phyloP scores from a whole-genome alignment of 2,329 filamentous ascomycete species.

The Arthrobotrys megalospora region DNA sequence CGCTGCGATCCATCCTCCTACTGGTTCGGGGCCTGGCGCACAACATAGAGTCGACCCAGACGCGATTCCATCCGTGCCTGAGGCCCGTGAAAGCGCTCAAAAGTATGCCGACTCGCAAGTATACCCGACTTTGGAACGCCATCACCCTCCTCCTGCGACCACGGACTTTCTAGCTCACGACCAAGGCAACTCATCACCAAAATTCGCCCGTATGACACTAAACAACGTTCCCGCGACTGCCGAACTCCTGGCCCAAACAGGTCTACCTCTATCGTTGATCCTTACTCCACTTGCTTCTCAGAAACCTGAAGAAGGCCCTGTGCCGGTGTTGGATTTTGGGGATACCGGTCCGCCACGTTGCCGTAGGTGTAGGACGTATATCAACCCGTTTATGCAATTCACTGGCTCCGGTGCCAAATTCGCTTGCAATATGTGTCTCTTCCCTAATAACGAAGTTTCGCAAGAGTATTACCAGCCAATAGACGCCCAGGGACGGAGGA shows the following conservation, averaged over 20 bases:
- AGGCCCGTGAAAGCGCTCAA: constrained; percentile 84
- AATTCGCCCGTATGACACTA: constrained; percentile 89
- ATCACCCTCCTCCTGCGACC: constrained; percentile 88
- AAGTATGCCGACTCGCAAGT: constrained; percentile 88
- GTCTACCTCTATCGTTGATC: constrained; percentile 86
- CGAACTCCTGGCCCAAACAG: constrained; percentile 84
- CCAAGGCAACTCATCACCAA: constrained; percentile 96
- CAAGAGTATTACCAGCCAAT: constrained; percentile 94
- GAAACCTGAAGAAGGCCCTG: constrained; percentile 85
- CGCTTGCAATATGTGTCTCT: constrained; percentile 97
- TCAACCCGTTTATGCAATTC: constrained; percentile 99
- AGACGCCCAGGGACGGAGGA: constrained; percentile 85
- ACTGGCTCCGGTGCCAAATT: constrained; percentile 93
- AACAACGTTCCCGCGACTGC: constrained; percentile 90
- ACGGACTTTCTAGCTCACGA: constrained; percentile 94
- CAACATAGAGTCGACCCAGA: constrained; percentile 86
- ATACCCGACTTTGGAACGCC: constrained; percentile 95
- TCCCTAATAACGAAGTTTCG: constrained; percentile 89
- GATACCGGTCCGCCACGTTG: constrained; percentile 91
- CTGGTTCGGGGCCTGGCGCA: constrained; percentile 73
- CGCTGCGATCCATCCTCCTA: constrained; percentile 66
- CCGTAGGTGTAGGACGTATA: constrained; percentile 92
- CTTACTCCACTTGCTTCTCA: constrained; percentile 88
- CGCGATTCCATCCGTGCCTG: constrained; percentile 90
- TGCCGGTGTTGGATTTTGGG: constrained; percentile 96